Evolutionary conservation across 495 filamentous ascomycete species (phyloP).

Genomic region (Letharia lupina): DNA sequence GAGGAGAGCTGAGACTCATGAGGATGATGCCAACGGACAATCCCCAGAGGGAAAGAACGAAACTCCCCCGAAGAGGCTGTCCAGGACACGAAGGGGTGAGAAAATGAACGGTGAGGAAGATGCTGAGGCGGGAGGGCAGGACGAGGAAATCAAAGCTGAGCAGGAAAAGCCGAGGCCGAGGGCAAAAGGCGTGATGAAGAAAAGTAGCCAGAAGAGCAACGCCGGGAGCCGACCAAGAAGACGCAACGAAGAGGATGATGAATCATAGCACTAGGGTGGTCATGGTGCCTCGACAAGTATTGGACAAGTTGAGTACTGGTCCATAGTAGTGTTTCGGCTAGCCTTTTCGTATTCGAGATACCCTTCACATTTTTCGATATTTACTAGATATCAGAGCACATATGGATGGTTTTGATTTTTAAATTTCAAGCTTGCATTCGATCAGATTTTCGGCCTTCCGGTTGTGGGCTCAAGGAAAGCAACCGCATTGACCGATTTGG

Average conservation of each 20-base stretch:
- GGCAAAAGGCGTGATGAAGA: slow-evolving; percentile 12
- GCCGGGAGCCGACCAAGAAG: background rate
- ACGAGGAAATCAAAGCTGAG: slow-evolving; percentile 15
- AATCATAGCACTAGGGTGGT: background rate
- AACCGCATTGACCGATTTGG: background rate
- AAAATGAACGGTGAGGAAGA: slow-evolving; percentile 14
- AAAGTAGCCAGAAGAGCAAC: slow-evolving; percentile 23
- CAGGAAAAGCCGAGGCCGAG: slow-evolving; percentile 17
- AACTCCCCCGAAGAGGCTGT: slow-evolving; percentile 23
- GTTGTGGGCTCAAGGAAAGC: background rate
- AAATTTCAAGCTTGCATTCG: background rate
- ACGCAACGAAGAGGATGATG: slow-evolving; percentile 25
- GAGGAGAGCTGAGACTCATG: slow-evolving; percentile 23
- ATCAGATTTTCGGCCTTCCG: background rate
- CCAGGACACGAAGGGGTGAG: slow-evolving; percentile 23
- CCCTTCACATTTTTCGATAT: background rate
- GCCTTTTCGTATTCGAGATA: slow-evolving; percentile 7
- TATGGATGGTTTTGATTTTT: background rate
- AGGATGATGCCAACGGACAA: slow-evolving; percentile 19
- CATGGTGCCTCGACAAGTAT: background rate
- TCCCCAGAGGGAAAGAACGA: slow-evolving; percentile 25
- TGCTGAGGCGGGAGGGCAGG: slow-evolving; percentile 19
- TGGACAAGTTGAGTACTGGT: background rate
- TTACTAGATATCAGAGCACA: background rate
- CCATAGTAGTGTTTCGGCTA: background rate